A percentile compares a stretch with the other conserved stretches of the same genome.
These are phyloP conservation scores for Cordyceps sp. DNA, from an alignment of 2,329 filamentous ascomycete species.

Conservation along the genomic window DNA sequence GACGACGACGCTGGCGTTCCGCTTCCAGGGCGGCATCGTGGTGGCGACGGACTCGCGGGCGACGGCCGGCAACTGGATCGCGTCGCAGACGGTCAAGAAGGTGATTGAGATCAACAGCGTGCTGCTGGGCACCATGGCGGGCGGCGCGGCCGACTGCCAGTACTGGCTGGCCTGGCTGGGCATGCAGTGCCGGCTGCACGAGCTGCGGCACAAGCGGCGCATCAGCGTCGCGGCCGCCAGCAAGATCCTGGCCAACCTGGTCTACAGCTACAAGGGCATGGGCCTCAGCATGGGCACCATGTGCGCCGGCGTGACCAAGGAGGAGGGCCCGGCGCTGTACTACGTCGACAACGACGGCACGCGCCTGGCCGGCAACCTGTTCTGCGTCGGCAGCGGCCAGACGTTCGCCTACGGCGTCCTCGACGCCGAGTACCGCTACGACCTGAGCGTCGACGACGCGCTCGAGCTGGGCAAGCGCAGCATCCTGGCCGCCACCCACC, in stretches of 20 bases:
- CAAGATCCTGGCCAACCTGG: constrained; percentile 96
- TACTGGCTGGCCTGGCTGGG: constrained; percentile 98
- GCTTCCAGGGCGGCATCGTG: constrained; percentile 96
- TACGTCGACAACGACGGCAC: constrained; percentile 95
- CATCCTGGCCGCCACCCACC: constrained; percentile 89
- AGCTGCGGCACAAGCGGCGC: constrained; percentile 96
- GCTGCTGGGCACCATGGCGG: constrained; percentile 93
- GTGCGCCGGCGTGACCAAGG: constrained; percentile 90
- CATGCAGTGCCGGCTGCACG: constrained; percentile 97
- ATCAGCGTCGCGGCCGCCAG: constrained; percentile 94
- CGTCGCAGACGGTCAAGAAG: constrained; percentile 99
- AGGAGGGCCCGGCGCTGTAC: constrained; percentile 94
- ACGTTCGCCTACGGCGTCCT: constrained; percentile 98
- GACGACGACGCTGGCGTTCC: constrained; percentile 93
- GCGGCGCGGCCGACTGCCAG: constrained; percentile 96
- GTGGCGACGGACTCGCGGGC: constrained; percentile 96
- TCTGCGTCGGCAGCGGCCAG: constrained; percentile 96
- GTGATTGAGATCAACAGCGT: constrained; percentile 96
- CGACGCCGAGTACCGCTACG: constrained; percentile 87
- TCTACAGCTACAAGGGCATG: constrained; percentile 98
- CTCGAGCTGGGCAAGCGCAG: constrained; percentile 80
- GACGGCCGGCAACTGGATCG: constrained; percentile 97
- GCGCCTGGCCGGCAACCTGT: constrained; percentile 79
- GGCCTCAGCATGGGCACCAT: constrained; percentile 98
- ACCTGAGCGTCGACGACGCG: constrained; percentile 73